Evolutionary conservation across 2,329 filamentous ascomycete species (phyloP).

Genomic region (Colletotrichum caudatum): DNA sequence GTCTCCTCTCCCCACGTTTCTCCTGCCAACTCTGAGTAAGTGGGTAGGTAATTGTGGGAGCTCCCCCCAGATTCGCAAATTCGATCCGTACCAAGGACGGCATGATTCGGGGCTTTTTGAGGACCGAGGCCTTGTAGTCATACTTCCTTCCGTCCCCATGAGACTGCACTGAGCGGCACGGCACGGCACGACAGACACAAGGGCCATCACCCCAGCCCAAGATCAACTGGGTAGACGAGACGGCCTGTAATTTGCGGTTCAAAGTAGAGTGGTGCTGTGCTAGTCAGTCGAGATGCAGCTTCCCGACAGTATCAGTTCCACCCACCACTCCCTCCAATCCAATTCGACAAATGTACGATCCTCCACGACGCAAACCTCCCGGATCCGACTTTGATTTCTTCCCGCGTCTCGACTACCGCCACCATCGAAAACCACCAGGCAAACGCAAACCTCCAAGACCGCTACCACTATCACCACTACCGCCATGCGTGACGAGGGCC

Average conservation of each 20-base stretch:
- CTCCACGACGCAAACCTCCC: neutral
- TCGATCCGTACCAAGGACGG: conserved; percentile 20
- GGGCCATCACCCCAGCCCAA: neutral
- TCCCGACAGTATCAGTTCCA: too few species aligned
- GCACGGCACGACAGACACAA: conserved; percentile 11
- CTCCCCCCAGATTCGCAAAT: conserved; percentile 30
- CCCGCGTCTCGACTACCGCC: neutral
- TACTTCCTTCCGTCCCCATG: neutral
- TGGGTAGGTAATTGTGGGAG: neutral
- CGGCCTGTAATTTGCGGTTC: neutral
- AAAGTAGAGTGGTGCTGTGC: neutral
- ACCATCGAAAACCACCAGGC: neutral
- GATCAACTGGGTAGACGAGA: neutral
- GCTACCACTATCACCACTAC: too few species aligned
- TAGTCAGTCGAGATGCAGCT: neutral
- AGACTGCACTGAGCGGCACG: neutral
- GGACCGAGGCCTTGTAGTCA: too few species aligned
- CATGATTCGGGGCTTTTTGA: neutral
- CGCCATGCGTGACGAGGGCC: neutral
- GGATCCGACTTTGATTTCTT: neutral
- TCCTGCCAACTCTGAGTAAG: neutral
- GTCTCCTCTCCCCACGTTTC: neutral
- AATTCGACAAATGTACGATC: neutral
- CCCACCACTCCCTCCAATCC: neutral
- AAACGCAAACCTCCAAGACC: neutral